A percentile compares a stretch with the other conserved stretches of the same genome.
phyloP scores from a whole-genome alignment of 2,329 filamentous ascomycete species.

The Chrysoporthe austroafricana region DNA sequence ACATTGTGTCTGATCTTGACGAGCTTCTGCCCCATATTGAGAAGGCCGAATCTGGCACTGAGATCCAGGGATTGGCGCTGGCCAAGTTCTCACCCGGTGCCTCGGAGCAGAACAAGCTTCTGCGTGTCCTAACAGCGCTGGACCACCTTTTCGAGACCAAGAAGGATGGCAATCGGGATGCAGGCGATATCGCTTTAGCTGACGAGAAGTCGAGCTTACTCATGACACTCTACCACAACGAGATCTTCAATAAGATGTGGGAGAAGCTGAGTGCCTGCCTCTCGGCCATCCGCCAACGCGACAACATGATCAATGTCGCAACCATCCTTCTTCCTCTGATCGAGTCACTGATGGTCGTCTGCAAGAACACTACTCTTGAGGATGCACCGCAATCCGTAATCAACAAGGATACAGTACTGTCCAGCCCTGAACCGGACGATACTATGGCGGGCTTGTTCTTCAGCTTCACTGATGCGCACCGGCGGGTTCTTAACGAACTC shows the following conservation, averaged over 20 bases:
- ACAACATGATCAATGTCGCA: conserved; percentile 95
- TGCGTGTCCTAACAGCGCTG: conserved; percentile 88
- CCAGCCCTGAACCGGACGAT: conserved; percentile 77
- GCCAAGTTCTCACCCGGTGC: conserved; percentile 95
- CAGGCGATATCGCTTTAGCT: conserved; percentile 29
- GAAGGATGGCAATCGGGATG: conserved; percentile 48
- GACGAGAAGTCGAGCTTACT: conserved; percentile 81
- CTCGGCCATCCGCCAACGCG: conserved; percentile 83
- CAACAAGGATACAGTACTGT: conserved; percentile 70
- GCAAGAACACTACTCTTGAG: conserved; percentile 90
- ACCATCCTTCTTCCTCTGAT: conserved; percentile 94
- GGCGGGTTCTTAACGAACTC: conserved; percentile 96
- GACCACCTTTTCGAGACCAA: conserved; percentile 92
- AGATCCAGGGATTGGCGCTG: conserved; percentile 92
- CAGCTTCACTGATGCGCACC: conserved; percentile 95
- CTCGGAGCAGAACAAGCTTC: conserved; percentile 93
- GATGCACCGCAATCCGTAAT: conserved; percentile 57
- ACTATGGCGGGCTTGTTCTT: conserved; percentile 93
- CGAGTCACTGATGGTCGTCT: conserved; percentile 97
- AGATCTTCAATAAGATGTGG: conserved; percentile 90
- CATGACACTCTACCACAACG: conserved; percentile 85
- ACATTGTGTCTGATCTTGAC: conserved; percentile 82
- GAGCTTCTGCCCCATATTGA: conserved; percentile 85
- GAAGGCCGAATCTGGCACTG: conserved; percentile 84
- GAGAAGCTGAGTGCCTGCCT: conserved; percentile 88